A percentile compares a stretch with the other conserved stretches of the same genome.
These are phyloP conservation scores for Leccinellum rugosiceps DNA, from an alignment of 768 basidiomycete genomes.

Conservation along the genomic window DNA sequence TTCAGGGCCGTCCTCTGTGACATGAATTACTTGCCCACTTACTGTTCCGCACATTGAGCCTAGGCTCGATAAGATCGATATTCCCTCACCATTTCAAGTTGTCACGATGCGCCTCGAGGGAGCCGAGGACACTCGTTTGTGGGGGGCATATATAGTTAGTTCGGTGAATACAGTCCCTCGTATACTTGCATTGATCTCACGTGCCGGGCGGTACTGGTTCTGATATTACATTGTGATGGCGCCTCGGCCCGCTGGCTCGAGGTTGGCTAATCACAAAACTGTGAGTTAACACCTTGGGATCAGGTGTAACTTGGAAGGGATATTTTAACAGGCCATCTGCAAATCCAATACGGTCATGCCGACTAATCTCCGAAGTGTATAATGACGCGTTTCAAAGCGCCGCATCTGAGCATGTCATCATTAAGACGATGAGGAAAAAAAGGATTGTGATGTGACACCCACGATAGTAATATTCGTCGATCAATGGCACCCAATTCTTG, in stretches of 20 bases:
- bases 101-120: conserved; percentile 54
- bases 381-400: conserved; percentile 36
- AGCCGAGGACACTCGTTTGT: neutral
- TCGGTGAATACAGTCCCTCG: neutral
- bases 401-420: conserved; percentile 33
- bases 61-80: conserved; percentile 30
- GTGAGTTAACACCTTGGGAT: neutral
- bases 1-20: conserved; percentile 20
- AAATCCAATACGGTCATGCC: conserved; percentile 1
- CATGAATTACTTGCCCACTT: neutral
- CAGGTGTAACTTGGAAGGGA: neutral
- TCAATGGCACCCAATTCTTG: conserved; percentile 85
- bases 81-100: conserved; percentile 41
- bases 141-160: neutral
- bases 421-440: neutral
- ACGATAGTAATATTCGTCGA: conserved; percentile 93
- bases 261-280: neutral
- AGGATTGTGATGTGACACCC: conserved; percentile 27
- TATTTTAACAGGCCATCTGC: neutral
- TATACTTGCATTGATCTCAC: conserved; percentile 1
- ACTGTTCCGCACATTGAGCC: conserved; percentile 9
- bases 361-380: neutral
- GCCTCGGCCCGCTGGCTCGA: neutral
- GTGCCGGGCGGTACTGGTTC: neutral
- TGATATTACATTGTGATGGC: neutral